Evolutionary conservation across 2,329 filamentous ascomycete species (phyloP), one percentile per base, ranked within the genome.

Genomic region (Fusarium decemcellulare): DNA sequence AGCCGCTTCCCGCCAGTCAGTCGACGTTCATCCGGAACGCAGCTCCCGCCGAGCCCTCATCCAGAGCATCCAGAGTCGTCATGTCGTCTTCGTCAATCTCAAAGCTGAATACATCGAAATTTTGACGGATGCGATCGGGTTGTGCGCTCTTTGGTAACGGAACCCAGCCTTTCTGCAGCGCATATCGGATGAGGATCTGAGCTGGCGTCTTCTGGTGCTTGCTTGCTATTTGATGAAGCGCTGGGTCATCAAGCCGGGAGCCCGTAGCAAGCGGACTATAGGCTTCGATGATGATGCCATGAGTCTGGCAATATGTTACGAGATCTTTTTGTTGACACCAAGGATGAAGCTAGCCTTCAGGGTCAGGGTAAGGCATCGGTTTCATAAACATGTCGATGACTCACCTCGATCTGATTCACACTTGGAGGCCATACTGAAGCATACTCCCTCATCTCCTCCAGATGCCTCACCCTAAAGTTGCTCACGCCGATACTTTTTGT

Each of bases 391-490:
- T 37, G 29, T 7, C 3, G 39, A 18, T 54, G 18, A 79, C 83
- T 76, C 76, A 91, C 90, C 86, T 92, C 90, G 67, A 93, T 88
- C 77, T 94, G 92, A 75, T 93, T 93, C 8, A 92, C 89, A 47
- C 88, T 86, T n/a, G 91, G 92, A 51, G 91, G 91, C 86, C 87
- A 92, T 4, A 87, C 80, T 48, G 85, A 86, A n/a, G 90, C 90
- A 76, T 88, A 91, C 30, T 78, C 76, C 77, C 88, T 90, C 82
- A 93, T 84, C 78, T 92, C 89, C 74, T 93, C 87, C 27, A 94
- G 87, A 74, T 93, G 89, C 44, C 85, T 83, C 50, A 90, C 85
- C 3, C 90, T 89, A 72, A 88, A 94, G 74, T 94, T 94, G 77
- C 90, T 92, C 55, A 93, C 91, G 0, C 92, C 92, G 72, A 94